A percentile compares a stretch with the other conserved stretches of the same genome.
phyloP scores from a whole-genome alignment of 106 monocot species.

The Dactylorhiza incarnata region DNA sequence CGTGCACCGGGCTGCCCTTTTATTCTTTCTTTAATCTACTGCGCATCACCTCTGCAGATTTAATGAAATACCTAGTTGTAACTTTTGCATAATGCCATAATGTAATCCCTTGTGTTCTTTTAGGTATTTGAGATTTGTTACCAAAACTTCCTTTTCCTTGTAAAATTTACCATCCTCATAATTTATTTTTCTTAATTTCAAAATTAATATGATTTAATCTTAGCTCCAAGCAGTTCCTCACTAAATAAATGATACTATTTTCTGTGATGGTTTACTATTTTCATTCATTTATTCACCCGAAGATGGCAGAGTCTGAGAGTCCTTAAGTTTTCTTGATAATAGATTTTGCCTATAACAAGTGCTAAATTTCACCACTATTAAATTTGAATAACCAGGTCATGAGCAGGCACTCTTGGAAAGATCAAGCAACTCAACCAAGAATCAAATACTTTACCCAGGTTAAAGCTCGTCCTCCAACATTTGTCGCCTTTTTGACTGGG shows the following conservation, averaged over 20 bases:
- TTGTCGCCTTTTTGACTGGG: conserved; percentile 82
- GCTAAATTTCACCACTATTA: background rate
- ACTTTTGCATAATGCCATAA: background rate
- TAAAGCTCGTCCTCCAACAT: conserved; percentile 92
- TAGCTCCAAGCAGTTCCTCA: background rate
- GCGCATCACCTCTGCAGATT: background rate
- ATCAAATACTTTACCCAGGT: conserved; percentile 97
- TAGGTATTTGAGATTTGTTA: background rate
- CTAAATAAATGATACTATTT: background rate
- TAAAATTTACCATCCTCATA: background rate
- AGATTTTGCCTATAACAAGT: background rate
- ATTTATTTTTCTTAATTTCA: background rate
- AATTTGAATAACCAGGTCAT: conserved; percentile 49
- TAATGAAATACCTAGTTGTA: background rate
- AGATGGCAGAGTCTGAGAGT: background rate
- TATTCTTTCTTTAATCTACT: background rate
- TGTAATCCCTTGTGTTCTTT: background rate
- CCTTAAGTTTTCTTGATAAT: background rate
- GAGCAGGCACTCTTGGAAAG: conserved; percentile 99
- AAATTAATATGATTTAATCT: background rate
- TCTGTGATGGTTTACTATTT: background rate
- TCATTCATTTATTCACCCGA: background rate
- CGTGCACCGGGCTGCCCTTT: too few relatives aligned
- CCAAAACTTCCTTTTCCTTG: background rate
- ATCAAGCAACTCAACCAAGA: conserved; percentile 67